Base-by-base conservation (phyloP, 2,329 filamentous ascomycete species). In the Colletotrichum acutatum region DNA sequence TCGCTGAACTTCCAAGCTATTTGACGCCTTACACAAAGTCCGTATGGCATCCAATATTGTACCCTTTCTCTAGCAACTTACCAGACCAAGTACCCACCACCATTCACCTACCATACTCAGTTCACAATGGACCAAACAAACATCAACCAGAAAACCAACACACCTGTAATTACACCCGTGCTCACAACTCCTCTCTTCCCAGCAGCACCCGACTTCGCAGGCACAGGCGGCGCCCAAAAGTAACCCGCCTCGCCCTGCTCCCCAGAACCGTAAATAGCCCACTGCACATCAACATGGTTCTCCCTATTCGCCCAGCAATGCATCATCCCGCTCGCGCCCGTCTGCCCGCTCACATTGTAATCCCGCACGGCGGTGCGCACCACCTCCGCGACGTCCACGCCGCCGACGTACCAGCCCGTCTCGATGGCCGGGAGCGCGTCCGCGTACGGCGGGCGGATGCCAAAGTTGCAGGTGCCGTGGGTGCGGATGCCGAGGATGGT, bases 241-340 rank as follows among this genome's bases (percentile, higher is more conserved):
- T 63, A 52, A 4, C 68, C 68, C 16, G 52, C 54, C 32, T 54
- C 26, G 5, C 34, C 49, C 68, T 34, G 52, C 63, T 71, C 63
- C 6, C 30, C 49, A 7, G 42, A 14, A n/a, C 56, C 49, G 8
- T 46, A 71, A 12, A 71, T 28, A 26, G 34, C 56, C 63, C 68
- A 71, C 42, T 71, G 68, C 16, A 68, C 57, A 24, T 71, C 63
- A 6, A 49, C 26, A 12, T 49, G 46, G 56, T 22, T 49, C 42
- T 49, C 42, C n/a, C 26, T 37, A n/a, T 26, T 24, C 22, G 56
- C 28, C 67, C 26, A 60, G 57, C 68, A 71, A 49, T 56, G 57
- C 46, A 42, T 71, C 30, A 71, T 52, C 19, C 68, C 68, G 49
- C 26, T 68, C 32, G 54, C 68, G n/a, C 46, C 65, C 11, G 28